A percentile compares a stretch with the other conserved stretches of the same genome.
phyloP scores from a whole-genome alignment of 108 stramenopile genomes.

The Skeletonema grethae region DNA sequence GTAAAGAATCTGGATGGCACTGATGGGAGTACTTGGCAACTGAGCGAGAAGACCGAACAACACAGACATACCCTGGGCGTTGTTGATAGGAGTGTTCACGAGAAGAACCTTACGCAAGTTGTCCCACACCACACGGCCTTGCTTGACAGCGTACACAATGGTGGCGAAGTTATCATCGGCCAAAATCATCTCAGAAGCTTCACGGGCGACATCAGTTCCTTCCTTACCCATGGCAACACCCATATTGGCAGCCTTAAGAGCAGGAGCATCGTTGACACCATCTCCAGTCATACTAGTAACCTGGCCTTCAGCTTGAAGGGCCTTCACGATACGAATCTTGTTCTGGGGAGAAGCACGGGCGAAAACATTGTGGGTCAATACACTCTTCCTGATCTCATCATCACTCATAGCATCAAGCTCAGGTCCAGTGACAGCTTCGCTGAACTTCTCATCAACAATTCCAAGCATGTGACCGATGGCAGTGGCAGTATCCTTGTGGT shows the following conservation, averaged over 20 bases:
- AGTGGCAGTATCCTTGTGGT: conserved; percentile 87
- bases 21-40: conserved; percentile 64
- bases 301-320: conserved; percentile 89
- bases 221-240: conserved; percentile 99
- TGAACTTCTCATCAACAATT: conserved; percentile 67
- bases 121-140: conserved; percentile 90
- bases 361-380: conserved; percentile 79
- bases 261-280: conserved; percentile 99
- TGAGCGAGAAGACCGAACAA: conserved; percentile 73
- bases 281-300: conserved; percentile 98
- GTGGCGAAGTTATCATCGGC: conserved; percentile 98
- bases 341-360: conserved; percentile 87
- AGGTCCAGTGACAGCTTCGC: conserved; percentile 73
- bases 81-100: conserved; percentile 90
- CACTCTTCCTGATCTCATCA: conserved; percentile 63
- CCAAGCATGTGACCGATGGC: conserved; percentile 84
- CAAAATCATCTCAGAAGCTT: conserved; percentile 97
- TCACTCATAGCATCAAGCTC: conserved; percentile 79
- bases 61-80: conserved; percentile 81
- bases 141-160: conserved; percentile 69
- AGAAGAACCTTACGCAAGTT: conserved; percentile 85
- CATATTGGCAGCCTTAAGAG: conserved; percentile 97
- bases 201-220: conserved; percentile 96
- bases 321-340: conserved; percentile 92
- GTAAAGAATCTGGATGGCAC: conserved; percentile 82